Percentiles rank a stretch among this genome's conserved stretches.
These are phyloP conservation scores for Aspergillus heteromorphus DNA, from an alignment of 495 filamentous ascomycete species.

Conservation along the genomic window DNA sequence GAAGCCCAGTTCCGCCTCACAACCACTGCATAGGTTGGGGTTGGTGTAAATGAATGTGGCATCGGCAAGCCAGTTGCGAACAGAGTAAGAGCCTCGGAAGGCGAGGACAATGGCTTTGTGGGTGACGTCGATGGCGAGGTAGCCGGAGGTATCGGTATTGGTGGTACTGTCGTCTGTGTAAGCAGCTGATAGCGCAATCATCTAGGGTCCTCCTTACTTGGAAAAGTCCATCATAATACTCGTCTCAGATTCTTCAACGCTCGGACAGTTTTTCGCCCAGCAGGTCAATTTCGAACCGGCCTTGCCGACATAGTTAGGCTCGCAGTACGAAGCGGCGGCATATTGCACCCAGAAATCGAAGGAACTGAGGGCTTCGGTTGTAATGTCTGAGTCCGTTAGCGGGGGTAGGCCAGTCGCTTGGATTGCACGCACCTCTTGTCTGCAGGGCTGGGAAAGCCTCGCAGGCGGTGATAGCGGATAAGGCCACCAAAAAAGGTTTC, in stretches of 20 bases:
- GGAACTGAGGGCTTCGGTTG: conserved; percentile 14
- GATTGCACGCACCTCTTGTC: background rate
- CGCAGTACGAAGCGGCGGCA: conserved; percentile 61
- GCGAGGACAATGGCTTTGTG: conserved; percentile 56
- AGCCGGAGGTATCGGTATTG: conserved; percentile 58
- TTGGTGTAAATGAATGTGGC: conserved; percentile 32
- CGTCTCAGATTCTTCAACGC: conserved; percentile 47
- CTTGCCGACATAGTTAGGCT: conserved; percentile 36
- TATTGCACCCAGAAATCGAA: conserved; percentile 65
- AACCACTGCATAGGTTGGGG: conserved; percentile 43
- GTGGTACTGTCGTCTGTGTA: conserved; percentile 35
- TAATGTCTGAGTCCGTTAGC: background rate
- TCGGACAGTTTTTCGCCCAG: conserved; percentile 47
- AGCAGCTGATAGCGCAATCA: background rate
- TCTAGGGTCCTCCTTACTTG: conserved; percentile 34
- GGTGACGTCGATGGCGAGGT: conserved; percentile 56
- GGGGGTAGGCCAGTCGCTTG: background rate
- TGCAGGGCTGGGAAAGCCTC: background rate
- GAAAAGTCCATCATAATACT: conserved; percentile 52
- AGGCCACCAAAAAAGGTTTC: background rate
- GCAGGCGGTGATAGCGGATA: background rate
- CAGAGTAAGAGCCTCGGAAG: conserved; percentile 58
- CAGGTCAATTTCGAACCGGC: conserved; percentile 51
- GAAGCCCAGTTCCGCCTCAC: conserved; percentile 49
- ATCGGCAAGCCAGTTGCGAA: conserved; percentile 64